A percentile compares a stretch with the other conserved stretches of the same genome.
These are phyloP conservation scores for Chamaenerion angustifolium DNA, from an alignment of 345 rosid species.

Conservation along the genomic window DNA sequence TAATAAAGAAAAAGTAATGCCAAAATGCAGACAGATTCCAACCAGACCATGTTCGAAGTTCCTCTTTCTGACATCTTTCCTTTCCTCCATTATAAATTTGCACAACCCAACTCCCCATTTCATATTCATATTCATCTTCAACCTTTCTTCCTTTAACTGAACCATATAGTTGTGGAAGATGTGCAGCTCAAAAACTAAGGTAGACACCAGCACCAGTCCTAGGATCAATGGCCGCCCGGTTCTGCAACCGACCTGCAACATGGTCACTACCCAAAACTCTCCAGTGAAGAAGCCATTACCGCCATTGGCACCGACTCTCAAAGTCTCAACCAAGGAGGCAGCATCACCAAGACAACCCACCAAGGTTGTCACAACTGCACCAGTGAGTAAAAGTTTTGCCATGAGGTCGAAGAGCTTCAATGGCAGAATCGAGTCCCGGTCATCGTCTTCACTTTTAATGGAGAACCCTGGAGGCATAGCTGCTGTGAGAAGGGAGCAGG, in stretches of 20 bases:
- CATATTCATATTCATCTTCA: too few relatives aligned
- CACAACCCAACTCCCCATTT: too few relatives aligned
- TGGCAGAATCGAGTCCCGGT: not conserved
- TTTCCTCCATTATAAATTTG: too few relatives aligned
- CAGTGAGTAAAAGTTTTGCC: conserved; percentile 1
- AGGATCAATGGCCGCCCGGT: conserved; percentile 44
- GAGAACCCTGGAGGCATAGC: conserved; percentile 57
- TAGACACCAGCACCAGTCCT: conserved; percentile 6
- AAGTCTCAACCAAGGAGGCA: conserved; percentile 4
- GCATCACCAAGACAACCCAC: not conserved
- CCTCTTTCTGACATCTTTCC: too few relatives aligned
- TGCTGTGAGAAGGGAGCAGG: conserved; percentile 56
- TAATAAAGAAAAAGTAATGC: too few relatives aligned
- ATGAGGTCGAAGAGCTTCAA: not conserved
- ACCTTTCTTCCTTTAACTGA: too few relatives aligned
- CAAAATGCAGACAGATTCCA: too few relatives aligned
- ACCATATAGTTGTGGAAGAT: too few relatives aligned
- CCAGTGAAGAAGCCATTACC: conserved; percentile 30
- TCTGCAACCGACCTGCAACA: conserved; percentile 58
- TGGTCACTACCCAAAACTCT: conserved; percentile 30
- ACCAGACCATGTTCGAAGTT: too few relatives aligned
- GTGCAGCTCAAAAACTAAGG: too few relatives aligned
- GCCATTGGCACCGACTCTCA: conserved; percentile 9
- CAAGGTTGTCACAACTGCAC: not conserved
- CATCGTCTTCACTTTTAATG: conserved; percentile 8